Conservation (phyloP, 768 basidiomycete species). For the Russula virescens region DNA sequence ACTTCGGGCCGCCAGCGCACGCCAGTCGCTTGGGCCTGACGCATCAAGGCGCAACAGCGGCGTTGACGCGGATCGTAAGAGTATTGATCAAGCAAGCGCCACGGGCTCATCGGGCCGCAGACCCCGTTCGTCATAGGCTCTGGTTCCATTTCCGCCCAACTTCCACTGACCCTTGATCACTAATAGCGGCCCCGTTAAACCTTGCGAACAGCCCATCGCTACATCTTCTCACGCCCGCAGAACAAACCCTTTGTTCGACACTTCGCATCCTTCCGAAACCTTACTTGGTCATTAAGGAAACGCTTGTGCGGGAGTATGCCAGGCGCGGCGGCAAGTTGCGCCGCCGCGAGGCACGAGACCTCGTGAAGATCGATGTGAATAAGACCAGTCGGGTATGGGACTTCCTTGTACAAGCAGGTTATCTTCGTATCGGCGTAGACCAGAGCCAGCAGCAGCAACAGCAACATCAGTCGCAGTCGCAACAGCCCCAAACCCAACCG, state of each 20-base stretch:
- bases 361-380: slow-evolving; percentile 90
- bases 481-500: not conserved
- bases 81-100: slow-evolving; percentile 43
- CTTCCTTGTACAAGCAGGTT: slow-evolving; percentile 82
- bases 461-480: slow-evolving; percentile 18
- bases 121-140: slow-evolving; percentile 34
- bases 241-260: slow-evolving; percentile 82
- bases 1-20: slow-evolving; percentile 41
- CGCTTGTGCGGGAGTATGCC: slow-evolving; percentile 88
- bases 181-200: slow-evolving; percentile 65
- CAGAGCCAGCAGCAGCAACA: slow-evolving; percentile 41
- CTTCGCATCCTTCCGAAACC: slow-evolving; percentile 92
- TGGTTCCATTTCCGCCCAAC: not conserved
- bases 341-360: slow-evolving; percentile 79
- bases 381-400: slow-evolving; percentile 93
- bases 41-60: slow-evolving; percentile 41
- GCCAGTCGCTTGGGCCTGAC: slow-evolving; percentile 54
- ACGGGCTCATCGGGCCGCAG: slow-evolving; percentile 39
- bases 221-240: slow-evolving; percentile 82
- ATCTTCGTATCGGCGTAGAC: slow-evolving; percentile 53
- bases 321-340: slow-evolving; percentile 83
- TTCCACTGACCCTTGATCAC: not conserved
- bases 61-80: slow-evolving; percentile 47
- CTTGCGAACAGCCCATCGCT: slow-evolving; percentile 86
- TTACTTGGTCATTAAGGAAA: slow-evolving; percentile 94